Percentiles rank a stretch among this genome's conserved stretches.
Conservation (phyloP, 2,329 filamentous ascomycete species). For the Helminthosporium solani region DNA sequence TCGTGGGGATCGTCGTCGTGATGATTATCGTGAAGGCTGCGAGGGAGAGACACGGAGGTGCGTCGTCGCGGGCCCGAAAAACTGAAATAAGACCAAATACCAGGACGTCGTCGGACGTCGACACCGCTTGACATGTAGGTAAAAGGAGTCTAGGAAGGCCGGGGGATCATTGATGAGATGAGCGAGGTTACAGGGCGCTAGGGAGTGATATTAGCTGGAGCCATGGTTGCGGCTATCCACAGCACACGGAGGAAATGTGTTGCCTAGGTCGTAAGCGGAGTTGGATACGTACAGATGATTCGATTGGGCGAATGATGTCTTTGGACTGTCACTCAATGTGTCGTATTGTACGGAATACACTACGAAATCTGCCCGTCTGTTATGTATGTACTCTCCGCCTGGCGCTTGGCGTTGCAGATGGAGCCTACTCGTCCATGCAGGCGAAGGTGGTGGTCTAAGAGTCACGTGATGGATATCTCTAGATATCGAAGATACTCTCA, state of each 20-base stretch:
- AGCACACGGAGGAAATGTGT: background rate
- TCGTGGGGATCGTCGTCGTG: conserved; percentile 49
- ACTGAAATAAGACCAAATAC: conserved; percentile 56
- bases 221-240: background rate
- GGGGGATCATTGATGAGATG: conserved; percentile 18
- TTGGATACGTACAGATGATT: background rate
- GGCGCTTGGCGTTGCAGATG: background rate
- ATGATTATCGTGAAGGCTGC: conserved; percentile 35
- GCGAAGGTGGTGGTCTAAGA: too few species aligned
- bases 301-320: background rate
- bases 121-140: conserved; percentile 56
- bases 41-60: conserved; percentile 54
- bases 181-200: background rate
- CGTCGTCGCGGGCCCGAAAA: conserved; percentile 53
- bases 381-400: background rate
- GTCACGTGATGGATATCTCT: too few species aligned
- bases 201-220: background rate
- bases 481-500: too few species aligned
- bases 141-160: conserved; percentile 22
- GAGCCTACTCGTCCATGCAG: too few species aligned
- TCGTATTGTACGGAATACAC: background rate
- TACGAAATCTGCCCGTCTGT: background rate
- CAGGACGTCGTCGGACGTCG: conserved; percentile 51
- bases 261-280: background rate
- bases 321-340: background rate